Evolutionary conservation across 2,329 filamentous ascomycete genomes (phyloP).

Genomic region (Botryotinia narcissicola): DNA sequence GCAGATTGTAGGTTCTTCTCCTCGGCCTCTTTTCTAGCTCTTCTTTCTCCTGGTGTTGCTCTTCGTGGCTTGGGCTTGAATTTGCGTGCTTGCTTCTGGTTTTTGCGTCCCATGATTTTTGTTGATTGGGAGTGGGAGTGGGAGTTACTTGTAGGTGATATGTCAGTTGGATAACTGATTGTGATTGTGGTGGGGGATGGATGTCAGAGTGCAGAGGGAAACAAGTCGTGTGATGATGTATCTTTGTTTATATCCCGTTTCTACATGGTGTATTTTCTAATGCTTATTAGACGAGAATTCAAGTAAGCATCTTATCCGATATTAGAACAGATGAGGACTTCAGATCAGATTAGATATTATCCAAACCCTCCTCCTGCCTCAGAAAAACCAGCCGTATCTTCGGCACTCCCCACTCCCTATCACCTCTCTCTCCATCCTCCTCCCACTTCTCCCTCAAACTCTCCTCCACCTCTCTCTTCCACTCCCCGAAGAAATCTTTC

Average conservation of each 20-base stretch:
- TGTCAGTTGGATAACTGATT: too few species aligned
- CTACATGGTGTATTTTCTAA: rapidly evolving
- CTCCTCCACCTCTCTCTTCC: background rate
- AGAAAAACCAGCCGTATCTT: background rate
- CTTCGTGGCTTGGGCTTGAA: background rate
- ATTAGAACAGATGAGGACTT: background rate
- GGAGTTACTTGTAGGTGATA: too few species aligned
- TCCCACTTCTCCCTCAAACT: background rate
- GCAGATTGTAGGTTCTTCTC: background rate
- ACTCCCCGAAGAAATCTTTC: background rate
- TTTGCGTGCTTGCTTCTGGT: background rate
- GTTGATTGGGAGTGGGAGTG: rapidly evolving
- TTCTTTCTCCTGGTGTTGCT: background rate
- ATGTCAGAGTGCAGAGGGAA: too few species aligned
- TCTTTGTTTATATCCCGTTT: background rate
- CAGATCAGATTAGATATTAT: background rate
- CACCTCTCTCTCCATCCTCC: background rate
- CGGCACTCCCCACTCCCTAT: rapidly evolving
- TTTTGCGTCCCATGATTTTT: background rate
- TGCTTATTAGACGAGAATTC: background rate
- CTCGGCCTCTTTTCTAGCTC: background rate
- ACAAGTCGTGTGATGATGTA: background rate
- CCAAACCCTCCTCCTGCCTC: background rate
- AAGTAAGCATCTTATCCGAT: background rate
- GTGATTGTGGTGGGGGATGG: too few species aligned